Evolutionary conservation across 1,284 basidiomycete genomes (phyloP).

Genomic region (Rhizoctonia solani): DNA sequence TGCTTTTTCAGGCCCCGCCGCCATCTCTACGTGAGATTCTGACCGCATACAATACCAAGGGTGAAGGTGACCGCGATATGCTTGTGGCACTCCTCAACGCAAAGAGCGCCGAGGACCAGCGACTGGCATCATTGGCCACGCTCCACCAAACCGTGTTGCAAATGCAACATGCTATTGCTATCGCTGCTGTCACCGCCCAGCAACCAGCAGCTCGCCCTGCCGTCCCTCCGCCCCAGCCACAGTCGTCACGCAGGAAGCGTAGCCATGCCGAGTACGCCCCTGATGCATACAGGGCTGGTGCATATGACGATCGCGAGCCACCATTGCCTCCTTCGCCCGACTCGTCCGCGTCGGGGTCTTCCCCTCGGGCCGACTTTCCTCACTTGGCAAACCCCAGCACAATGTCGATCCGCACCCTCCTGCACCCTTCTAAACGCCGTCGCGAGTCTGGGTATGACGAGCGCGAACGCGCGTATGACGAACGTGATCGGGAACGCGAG

Average conservation of each 20-base stretch:
- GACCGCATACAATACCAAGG: conserved; percentile 78
- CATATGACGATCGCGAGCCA: conserved; percentile 7
- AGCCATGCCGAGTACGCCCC: conserved; percentile 23
- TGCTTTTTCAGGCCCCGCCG: conserved; percentile 59
- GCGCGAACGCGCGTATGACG: conserved; percentile 13
- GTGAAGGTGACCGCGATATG: conserved; percentile 88
- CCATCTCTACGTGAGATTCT: conserved; percentile 83
- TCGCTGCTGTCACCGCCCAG: conserved; percentile 21
- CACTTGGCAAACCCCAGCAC: conserved; percentile 29
- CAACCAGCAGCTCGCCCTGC: background rate
- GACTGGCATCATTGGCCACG: conserved; percentile 66
- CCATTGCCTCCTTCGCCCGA: conserved; percentile 9
- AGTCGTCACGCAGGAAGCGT: conserved; percentile 7
- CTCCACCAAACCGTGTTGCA: conserved; percentile 72
- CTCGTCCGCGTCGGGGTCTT: conserved; percentile 12
- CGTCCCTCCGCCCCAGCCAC: background rate
- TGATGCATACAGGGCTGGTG: conserved; percentile 25
- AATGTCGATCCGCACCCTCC: conserved; percentile 30
- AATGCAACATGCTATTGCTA: conserved; percentile 48
- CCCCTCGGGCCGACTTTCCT: conserved; percentile 26
- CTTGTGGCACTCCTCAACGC: conserved; percentile 85
- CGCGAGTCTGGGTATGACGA: conserved; percentile 19
- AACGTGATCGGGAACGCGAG: conserved; percentile 14
- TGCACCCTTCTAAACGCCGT: conserved; percentile 29
- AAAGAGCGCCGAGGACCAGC: conserved; percentile 86